phyloP scores from a whole-genome alignment of 495 filamentous ascomycete species.

The Xylaria sp. region DNA sequence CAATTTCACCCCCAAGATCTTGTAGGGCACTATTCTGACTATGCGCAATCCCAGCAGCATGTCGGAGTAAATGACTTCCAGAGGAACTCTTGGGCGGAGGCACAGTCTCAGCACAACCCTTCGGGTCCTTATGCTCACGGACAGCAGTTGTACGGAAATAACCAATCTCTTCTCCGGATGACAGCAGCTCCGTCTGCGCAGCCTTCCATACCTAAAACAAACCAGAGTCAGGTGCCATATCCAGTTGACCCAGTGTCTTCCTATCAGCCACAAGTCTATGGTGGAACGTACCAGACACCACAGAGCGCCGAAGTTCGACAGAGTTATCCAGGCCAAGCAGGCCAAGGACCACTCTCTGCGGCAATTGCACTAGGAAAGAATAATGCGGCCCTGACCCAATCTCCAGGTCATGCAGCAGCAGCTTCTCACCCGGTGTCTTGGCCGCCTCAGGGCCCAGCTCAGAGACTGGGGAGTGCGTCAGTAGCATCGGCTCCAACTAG shows the following conservation, averaged over 20 bases:
- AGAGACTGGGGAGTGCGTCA: constrained; percentile 7
- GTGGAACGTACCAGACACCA: constrained; percentile 1
- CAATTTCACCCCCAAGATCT: constrained; percentile 8
- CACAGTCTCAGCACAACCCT: constrained; percentile 10
- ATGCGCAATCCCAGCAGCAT: constrained; percentile 22
- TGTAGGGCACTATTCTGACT: constrained; percentile 10
- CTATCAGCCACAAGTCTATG: constrained; percentile 18
- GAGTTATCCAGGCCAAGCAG: background rate
- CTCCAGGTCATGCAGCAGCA: background rate
- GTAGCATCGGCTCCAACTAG: background rate
- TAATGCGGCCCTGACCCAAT: background rate
- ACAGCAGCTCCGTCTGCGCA: background rate
- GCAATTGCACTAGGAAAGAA: constrained; percentile 6
- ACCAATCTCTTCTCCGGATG: background rate
- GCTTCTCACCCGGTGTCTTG: constrained; percentile 10
- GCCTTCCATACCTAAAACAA: background rate
- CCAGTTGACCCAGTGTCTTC: constrained; percentile 1
- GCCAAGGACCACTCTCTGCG: background rate
- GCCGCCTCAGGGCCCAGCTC: constrained; percentile 15
- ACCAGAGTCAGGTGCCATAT: constrained; percentile 13
- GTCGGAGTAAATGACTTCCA: constrained; percentile 18
- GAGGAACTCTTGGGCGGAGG: constrained; percentile 12
- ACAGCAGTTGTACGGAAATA: constrained; percentile 23
- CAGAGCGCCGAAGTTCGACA: constrained; percentile 5
- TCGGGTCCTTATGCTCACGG: constrained; percentile 21